Evolutionary conservation across 2,329 filamentous ascomycete species (phyloP), one percentile per base, ranked within the genome.

Genomic region (Trichoderma simmonsii): DNA sequence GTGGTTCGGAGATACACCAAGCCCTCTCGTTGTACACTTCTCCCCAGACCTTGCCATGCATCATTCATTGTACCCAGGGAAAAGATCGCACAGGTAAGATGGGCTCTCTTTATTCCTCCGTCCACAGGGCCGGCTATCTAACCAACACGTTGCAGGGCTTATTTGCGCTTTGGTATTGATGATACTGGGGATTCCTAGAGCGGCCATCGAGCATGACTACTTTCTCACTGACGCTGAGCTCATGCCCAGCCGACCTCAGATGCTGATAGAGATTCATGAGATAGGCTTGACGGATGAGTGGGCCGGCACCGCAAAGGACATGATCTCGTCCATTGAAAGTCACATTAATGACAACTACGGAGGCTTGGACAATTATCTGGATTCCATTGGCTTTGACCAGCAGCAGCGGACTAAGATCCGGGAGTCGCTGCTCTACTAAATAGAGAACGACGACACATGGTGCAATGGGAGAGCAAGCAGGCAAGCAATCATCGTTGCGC

Each of bases 31-130:
- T 81, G 1, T 82, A 81, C 66, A 74, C 79, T 6, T 68, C 70
- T 8, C 28, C 73, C 3, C 75, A 80, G 0, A 85, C 85, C 18
- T 89, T 90, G 74, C 93, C 94, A 0, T 81, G 90, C 1, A 79
- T 97, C 8, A 83, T 96, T 3, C 93, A 97, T 80, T 97, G 94
- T 80, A 96, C 94, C 0, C 93, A 97, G 77, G 94, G 94, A 72
- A 97, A 97, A 79, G 94, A 97, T 78, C 88, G 94, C 2, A 83
- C 82, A 70, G 81, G 81, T 80, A 73, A 66, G 74, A 60, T 32
- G 5, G 14, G 6, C 39, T n/a, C 57, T n/a, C 28, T 11, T 36
- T 21, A 7, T 12, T 6, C 9, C 24, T 12, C n/a, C 11, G 2
- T 24, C 4, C 3, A n/a, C 34, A 32, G 1, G 26, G 21, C 12